A percentile compares a stretch with the other conserved stretches of the same genome.
Conservation (phyloP, 495 filamentous ascomycete species). For the Neurospora sp. region DNA sequence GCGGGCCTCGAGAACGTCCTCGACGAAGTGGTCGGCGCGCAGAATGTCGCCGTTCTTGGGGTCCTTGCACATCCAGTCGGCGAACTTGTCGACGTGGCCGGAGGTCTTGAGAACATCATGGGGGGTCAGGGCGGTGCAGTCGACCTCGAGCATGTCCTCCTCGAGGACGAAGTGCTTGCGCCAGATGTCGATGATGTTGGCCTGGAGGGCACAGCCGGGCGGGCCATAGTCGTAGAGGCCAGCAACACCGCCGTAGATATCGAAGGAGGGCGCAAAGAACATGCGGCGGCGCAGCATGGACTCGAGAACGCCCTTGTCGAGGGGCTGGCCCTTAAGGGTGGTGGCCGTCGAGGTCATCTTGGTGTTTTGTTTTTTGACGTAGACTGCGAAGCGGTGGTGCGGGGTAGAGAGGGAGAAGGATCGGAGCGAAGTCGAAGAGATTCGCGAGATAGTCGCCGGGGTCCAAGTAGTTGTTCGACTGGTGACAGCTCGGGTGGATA, state of each 20-base stretch:
- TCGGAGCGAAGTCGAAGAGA: conserved; percentile 7
- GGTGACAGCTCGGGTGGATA: conserved; percentile 1
- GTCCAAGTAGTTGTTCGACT: background rate
- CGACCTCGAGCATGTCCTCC: conserved; percentile 86
- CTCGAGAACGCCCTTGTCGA: conserved; percentile 73
- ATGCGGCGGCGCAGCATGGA: conserved; percentile 75
- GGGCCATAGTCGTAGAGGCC: conserved; percentile 84
- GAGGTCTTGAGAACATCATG: conserved; percentile 89
- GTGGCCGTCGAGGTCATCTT: conserved; percentile 43
- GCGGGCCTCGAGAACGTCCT: conserved; percentile 78
- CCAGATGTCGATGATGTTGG: conserved; percentile 86
- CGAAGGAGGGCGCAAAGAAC: conserved; percentile 93
- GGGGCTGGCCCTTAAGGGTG: conserved; percentile 78
- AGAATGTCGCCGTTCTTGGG: conserved; percentile 95
- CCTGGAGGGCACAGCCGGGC: conserved; percentile 66
- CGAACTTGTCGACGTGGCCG: conserved; percentile 96
- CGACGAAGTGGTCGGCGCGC: conserved; percentile 89
- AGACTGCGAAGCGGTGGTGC: conserved; percentile 4
- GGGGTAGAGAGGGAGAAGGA: conserved; percentile 13
- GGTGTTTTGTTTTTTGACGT: conserved; percentile 27
- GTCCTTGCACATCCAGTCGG: conserved; percentile 99
- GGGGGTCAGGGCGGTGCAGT: conserved; percentile 78
- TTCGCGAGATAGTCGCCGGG: conserved; percentile 1
- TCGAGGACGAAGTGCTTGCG: conserved; percentile 82
- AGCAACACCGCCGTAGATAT: conserved; percentile 81